These are phyloP conservation scores for Candida chauliodis DNA, from an alignment of 805 yeast species.

Conservation along the genomic window DNA sequence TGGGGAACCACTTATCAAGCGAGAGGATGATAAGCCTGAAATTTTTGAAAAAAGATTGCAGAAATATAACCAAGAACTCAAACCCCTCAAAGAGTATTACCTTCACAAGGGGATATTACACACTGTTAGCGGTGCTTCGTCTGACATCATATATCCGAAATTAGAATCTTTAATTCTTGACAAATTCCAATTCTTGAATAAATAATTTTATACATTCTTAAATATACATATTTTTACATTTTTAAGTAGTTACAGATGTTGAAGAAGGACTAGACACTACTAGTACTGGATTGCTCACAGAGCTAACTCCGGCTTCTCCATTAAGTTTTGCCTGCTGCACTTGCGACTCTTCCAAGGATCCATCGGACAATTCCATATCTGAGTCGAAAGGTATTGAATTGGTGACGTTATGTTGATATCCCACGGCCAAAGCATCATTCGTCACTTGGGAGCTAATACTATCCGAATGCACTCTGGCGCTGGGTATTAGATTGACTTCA, in stretches of 20 bases:
- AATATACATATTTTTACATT: conserved; percentile 1
- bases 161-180: conserved; percentile 26
- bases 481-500: not conserved
- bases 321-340: conserved; percentile 5
- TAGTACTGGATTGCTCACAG: not conserved
- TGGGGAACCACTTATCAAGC: conserved; percentile 77
- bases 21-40: conserved; percentile 79
- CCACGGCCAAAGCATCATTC: conserved; percentile 35
- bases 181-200: conserved; percentile 9
- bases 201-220: conserved; percentile 2
- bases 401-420: conserved; percentile 32
- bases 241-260: not conserved
- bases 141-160: conserved; percentile 81
- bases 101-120: conserved; percentile 38
- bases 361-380: conserved; percentile 32
- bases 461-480: not conserved
- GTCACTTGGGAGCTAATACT: conserved; percentile 16
- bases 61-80: conserved; percentile 54
- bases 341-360: conserved; percentile 9
- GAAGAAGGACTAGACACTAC: conserved; percentile 1
- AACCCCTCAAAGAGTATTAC: conserved; percentile 67
- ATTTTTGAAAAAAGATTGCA: conserved; percentile 67
- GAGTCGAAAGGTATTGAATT: conserved; percentile 45
- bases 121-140: conserved; percentile 69
- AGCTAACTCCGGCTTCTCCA: not conserved